Evolutionary conservation across 495 filamentous ascomycete genomes (phyloP), one percentile per base, ranked within the genome.

Genomic region (Hypoxylon perforatum): DNA sequence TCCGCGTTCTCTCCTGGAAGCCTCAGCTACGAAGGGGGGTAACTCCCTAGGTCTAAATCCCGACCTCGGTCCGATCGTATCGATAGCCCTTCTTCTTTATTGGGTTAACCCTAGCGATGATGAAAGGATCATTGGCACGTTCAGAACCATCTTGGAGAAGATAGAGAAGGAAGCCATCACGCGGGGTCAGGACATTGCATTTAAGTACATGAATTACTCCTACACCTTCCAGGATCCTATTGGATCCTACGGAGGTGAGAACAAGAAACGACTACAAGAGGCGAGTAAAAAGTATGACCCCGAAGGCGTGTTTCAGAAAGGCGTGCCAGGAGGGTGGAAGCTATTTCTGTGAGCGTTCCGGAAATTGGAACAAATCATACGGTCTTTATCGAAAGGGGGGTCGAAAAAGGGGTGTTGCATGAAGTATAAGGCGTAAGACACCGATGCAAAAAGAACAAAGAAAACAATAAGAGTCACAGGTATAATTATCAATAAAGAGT

Each of bases 201-300:
- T 56, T 46, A 56, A 61, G 15, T 80, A 76, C 60, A n/a, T 77
- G 49, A 83, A 82, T 63, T 78, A 86, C 61, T 79, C 82, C 6
- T 71, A 72, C 30, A 47, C 15, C 5, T 65, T 47, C 12, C 85
- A 86, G 73, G 67, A 81, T 52, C 76, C 79, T 0, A 77, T 86
- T 11, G 69, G 57, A 0, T 76, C 82, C 4, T 87, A 86, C 71
- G 85, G 85, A 0, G 65, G 44, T 23, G 72, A 73, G 18, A 86
- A 79, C 64, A 54, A 78, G 28, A 49, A 58, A 36, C 65, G 69
- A n/a, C 63, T 88, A 50, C 57, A 66, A 22, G 44, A 56, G 19
- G 74, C 79, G 38, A 78, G 75, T 1, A 66, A 68, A 57, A 79
- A 81, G 70, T 87, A 83, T 61, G 85, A 87, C 58, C 82, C 83